phyloP scores from a whole-genome alignment of 2,329 filamentous ascomycete genomes.

The Ascochyta viciae-villosae region DNA sequence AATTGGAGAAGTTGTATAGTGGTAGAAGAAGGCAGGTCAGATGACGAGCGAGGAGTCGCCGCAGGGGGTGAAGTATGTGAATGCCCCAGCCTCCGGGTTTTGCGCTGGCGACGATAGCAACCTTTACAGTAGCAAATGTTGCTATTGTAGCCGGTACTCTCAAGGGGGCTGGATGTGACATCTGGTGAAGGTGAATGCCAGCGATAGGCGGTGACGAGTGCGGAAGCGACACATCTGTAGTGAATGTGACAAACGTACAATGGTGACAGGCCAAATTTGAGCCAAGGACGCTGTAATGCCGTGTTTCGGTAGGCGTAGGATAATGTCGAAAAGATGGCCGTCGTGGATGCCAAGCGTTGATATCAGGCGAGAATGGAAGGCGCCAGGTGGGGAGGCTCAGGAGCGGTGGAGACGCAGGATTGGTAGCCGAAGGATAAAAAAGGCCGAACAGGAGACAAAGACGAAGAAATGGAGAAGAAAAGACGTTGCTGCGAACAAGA shows the following conservation, averaged over 20 bases:
- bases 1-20: background rate
- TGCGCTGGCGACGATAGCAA: background rate
- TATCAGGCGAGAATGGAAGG: conserved; percentile 2
- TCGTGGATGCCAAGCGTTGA: background rate
- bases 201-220: conserved; percentile 3
- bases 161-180: background rate
- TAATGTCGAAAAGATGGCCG: background rate
- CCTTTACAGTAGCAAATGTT: background rate
- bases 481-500: background rate
- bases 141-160: background rate
- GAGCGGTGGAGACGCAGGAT: background rate
- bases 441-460: background rate
- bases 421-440: background rate
- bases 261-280: background rate
- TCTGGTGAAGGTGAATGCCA: conserved; percentile 26
- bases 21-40: background rate
- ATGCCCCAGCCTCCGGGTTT: background rate
- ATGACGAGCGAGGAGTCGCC: background rate
- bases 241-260: background rate
- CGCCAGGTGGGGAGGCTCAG: background rate
- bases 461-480: background rate
- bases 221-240: background rate
- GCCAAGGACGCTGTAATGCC: background rate
- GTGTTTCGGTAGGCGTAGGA: background rate
- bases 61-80: background rate